Conservation (phyloP, 2,329 filamentous ascomycete genomes). For the Sporothrix euskadiensis region DNA sequence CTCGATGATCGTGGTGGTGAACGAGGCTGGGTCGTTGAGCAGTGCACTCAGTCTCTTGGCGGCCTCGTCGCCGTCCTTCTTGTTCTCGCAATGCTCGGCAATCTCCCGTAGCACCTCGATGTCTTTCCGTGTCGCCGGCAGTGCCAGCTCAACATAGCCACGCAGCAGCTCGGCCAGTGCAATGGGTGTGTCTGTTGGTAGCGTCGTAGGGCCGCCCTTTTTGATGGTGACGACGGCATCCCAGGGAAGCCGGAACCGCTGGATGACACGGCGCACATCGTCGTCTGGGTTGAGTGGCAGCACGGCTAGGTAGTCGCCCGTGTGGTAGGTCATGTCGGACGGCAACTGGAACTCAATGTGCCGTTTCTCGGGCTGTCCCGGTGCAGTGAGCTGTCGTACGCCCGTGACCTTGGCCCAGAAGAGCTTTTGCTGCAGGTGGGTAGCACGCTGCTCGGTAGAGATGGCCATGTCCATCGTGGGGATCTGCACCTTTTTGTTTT, state of each 20-base stretch:
- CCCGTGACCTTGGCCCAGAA: conserved; percentile 57
- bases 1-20: background rate
- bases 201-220: conserved; percentile 49
- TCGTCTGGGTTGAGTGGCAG: conserved; percentile 67
- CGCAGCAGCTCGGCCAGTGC: conserved; percentile 64
- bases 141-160: conserved; percentile 69
- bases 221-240: conserved; percentile 65
- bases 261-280: conserved; percentile 63
- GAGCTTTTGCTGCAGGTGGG: conserved; percentile 49
- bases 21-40: conserved; percentile 11
- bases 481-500: background rate
- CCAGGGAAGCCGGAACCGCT: conserved; percentile 65
- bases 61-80: background rate
- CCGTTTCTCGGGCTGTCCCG: conserved; percentile 47
- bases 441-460: conserved; percentile 44
- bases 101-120: conserved; percentile 51
- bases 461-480: conserved; percentile 49
- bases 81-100: conserved; percentile 36
- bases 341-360: conserved; percentile 68
- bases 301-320: conserved; percentile 74
- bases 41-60: conserved; percentile 10
- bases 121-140: conserved; percentile 59
- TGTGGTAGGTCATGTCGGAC: conserved; percentile 63
- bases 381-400: conserved; percentile 49
- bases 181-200: conserved; percentile 58